phyloP scores from a whole-genome alignment of 164 flowering plant species.

The Taxillus chinensis region DNA sequence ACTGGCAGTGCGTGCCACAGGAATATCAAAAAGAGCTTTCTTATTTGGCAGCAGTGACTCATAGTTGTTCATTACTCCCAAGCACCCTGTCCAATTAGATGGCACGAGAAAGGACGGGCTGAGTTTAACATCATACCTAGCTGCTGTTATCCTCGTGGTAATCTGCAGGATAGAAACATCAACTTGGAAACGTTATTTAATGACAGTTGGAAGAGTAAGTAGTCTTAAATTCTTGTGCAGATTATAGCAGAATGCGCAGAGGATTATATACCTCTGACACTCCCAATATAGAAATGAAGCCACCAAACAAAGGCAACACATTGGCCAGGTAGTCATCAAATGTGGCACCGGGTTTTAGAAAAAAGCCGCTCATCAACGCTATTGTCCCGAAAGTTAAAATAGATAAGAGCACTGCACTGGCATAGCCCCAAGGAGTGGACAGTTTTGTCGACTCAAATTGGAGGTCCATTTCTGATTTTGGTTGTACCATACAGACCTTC shows the following conservation, averaged over 20 bases:
- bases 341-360: constrained; percentile 82
- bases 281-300: constrained; percentile 74
- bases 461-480: constrained; percentile 84
- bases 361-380: constrained; percentile 87
- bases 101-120: constrained; percentile 96
- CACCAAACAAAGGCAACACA: constrained; percentile 88
- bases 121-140: constrained; percentile 77
- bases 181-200: neutral
- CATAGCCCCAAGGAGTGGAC: constrained; percentile 87
- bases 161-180: constrained; percentile 36
- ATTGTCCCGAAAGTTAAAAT: constrained; percentile 87
- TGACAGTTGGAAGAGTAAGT: neutral
- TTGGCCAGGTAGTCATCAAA: constrained; percentile 78
- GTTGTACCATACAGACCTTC: constrained; percentile 94
- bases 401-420: constrained; percentile 59
- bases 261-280: constrained; percentile 70
- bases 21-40: constrained; percentile 90
- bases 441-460: constrained; percentile 74
- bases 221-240: neutral
- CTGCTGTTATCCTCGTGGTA: constrained; percentile 80
- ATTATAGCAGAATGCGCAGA: neutral
- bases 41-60: constrained; percentile 87
- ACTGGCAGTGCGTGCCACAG: constrained; percentile 92
- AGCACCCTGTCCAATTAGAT: constrained; percentile 95
- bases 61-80: constrained; percentile 91